Conservation (phyloP, 2,329 filamentous ascomycete genomes). For the Westerdykella aurantiaca region DNA sequence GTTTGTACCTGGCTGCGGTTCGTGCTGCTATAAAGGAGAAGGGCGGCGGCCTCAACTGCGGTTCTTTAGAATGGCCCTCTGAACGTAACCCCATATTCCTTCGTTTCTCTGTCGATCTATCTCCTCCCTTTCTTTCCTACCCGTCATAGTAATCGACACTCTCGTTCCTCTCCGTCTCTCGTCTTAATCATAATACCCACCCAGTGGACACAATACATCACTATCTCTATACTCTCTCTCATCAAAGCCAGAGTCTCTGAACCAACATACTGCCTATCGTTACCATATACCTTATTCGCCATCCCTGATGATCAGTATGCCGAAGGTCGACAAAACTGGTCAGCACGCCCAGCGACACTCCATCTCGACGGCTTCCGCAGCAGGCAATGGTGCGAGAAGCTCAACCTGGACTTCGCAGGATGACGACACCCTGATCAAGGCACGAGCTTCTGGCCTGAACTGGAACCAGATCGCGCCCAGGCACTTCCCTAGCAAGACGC, state of each 20-base stretch:
- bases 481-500: conserved; percentile 69
- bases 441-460: conserved; percentile 69
- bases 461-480: conserved; percentile 74
- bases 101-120: conserved; percentile 1
- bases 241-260: not conserved
- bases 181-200: not conserved
- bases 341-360: conserved; percentile 25
- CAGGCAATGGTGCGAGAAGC: conserved; percentile 29
- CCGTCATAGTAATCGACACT: not conserved
- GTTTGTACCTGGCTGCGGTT: conserved; percentile 22
- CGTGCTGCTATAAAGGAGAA: conserved; percentile 27
- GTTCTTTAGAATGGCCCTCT: conserved; percentile 16
- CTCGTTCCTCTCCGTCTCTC: conserved; percentile 1
- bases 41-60: conserved; percentile 9
- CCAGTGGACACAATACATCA: not conserved
- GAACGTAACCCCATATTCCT: not conserved
- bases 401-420: conserved; percentile 64
- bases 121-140: not conserved
- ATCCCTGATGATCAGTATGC: conserved; percentile 39
- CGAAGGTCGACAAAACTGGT: conserved; percentile 38
- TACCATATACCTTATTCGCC: not conserved
- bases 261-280: not conserved
- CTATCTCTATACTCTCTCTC: too few species aligned
- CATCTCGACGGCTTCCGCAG: conserved; percentile 28
- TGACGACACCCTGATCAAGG: conserved; percentile 66